Base-by-base conservation (phyloP, 2,329 filamentous ascomycete genomes). In the Pseudogymnoascus pannorum region DNA sequence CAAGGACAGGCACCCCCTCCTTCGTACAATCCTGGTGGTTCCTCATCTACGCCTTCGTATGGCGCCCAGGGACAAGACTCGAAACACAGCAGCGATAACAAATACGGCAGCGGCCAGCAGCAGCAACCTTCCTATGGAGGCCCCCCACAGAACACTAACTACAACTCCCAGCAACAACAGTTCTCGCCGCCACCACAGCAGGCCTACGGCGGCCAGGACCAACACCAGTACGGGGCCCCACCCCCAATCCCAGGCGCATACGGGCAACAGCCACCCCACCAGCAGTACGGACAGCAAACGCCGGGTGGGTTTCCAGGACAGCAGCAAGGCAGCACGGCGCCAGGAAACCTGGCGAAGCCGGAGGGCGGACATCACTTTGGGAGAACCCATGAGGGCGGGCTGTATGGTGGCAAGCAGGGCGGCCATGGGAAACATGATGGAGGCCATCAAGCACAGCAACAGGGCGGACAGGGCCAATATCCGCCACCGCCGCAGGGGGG, bases 1-100 rank as follows among this genome's bases (percentile, higher is more conserved):
- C 63, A 69, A 51, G 87, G 85, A 61, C 78, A 82, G 61, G 83
- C 86, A 38, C 87, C 87, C 11, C 81, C 84, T n/a, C 73, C 79
- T 12, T 80, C 82, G 5, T 87, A 87, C 70, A 81, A 86, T 67
- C 74, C 78, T 26, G 61, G 64, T 36, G 67, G 65, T 16, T 60
- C 64, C 22, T 60, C 61, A 16, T 61, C 60, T 11, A 63, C 65
- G 42, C 33, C 61, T 16, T 24, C 63, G 24, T 63, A 66, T 35
- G 60, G 58, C 20, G n/a, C 48, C 16, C 20, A 51, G 16, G 48
- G 42, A 33, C 63, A 62, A 40, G 40, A 62, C 36, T 48, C 18
- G 6, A 29, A 44, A n/a, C 33, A 60, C 24, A n/a, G 44, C 36
- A 60, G 36, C 24, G 35, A 29, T 3, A 44, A 60, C 36, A 60